phyloP scores from a whole-genome alignment of 2,329 filamentous ascomycete genomes.

The Phialemonium atrogriseum region DNA sequence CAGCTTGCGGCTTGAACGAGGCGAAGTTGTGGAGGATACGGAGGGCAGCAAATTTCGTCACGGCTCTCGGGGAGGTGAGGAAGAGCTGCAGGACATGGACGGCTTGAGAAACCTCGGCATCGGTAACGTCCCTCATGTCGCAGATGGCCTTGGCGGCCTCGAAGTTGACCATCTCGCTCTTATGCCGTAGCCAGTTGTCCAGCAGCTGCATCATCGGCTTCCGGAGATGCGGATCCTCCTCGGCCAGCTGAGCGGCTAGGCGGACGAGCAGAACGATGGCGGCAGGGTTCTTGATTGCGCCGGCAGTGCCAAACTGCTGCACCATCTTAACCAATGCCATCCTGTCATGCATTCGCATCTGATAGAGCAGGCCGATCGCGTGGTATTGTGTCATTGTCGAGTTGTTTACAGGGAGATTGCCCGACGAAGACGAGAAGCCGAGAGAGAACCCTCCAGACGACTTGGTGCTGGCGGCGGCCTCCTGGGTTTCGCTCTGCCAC shows the following conservation, averaged over 20 bases:
- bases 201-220: constrained; percentile 97
- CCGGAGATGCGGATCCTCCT: constrained; percentile 81
- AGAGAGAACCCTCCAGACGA: constrained; percentile 84
- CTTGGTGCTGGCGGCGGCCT: constrained; percentile 85
- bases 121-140: constrained; percentile 86
- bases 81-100: constrained; percentile 95
- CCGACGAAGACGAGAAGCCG: constrained; percentile 76
- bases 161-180: constrained; percentile 99
- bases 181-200: constrained; percentile 93
- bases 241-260: constrained; percentile 84
- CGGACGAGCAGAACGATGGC: constrained; percentile 89
- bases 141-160: constrained; percentile 98
- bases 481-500: constrained; percentile 98
- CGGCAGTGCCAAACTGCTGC: constrained; percentile 91
- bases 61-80: constrained; percentile 87
- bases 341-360: constrained; percentile 94
- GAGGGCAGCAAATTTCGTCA: constrained; percentile 96
- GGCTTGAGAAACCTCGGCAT: constrained; percentile 83
- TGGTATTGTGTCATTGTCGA: constrained; percentile 99
- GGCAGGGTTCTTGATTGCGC: constrained; percentile 89
- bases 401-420: constrained; percentile 72
- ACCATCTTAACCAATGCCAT: constrained; percentile 99
- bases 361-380: constrained; percentile 92
- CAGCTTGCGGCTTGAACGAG: constrained; percentile 88
- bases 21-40: constrained; percentile 95